These are phyloP conservation scores for Fusarium pseudocircinatum DNA, from an alignment of 2,329 filamentous ascomycete genomes.

Conservation along the genomic window DNA sequence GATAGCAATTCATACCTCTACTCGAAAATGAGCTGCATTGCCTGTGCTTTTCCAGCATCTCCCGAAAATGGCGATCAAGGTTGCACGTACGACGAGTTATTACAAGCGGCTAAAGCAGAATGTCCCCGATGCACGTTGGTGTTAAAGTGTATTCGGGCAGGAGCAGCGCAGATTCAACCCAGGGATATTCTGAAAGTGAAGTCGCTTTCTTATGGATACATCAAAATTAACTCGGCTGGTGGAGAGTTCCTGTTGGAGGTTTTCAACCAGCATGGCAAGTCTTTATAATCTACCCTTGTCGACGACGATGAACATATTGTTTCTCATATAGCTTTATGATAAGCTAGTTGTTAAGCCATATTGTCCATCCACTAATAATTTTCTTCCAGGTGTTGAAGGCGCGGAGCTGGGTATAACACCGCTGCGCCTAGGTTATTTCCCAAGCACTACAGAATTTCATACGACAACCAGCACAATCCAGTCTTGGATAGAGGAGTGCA, in stretches of 20 bases:
- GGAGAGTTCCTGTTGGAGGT: not conserved
- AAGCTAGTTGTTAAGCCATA: too few species aligned
- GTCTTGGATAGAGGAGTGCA: not conserved
- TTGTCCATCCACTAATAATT: too few species aligned
- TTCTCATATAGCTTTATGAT: too few species aligned
- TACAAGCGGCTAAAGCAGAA: not conserved
- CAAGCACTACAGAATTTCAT: not conserved
- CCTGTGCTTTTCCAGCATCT: not conserved
- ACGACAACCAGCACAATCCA: not conserved
- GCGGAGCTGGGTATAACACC: not conserved
- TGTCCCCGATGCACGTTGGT: not conserved
- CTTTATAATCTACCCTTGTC: too few species aligned
- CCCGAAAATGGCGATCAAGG: too few species aligned
- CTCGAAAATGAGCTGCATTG: not conserved
- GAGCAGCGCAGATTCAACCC: not conserved
- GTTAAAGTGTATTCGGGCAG: not conserved
- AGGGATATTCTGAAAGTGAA: not conserved
- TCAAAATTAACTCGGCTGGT: rapidly evolving
- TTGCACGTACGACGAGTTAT: not conserved
- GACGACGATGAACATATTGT: too few species aligned
- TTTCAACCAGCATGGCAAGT: not conserved
- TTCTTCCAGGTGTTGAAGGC: not conserved
- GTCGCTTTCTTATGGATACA: rapidly evolving
- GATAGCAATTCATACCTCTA: too few species aligned
- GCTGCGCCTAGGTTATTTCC: not conserved